Base-by-base conservation (phyloP, 352 stramenopile species). In the Globisporangium radiosum region DNA sequence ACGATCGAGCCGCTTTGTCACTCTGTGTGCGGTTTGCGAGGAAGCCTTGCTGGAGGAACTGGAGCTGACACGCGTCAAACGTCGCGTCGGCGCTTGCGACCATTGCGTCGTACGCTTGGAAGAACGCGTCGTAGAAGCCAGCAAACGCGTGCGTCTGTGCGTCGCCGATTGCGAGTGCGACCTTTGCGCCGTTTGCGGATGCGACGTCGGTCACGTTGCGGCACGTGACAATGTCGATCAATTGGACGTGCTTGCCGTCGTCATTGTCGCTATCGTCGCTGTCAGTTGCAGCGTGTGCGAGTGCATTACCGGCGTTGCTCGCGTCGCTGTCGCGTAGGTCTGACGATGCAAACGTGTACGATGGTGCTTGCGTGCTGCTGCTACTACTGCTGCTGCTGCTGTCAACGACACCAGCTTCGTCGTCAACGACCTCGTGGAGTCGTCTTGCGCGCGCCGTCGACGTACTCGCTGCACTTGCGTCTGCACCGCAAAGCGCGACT, bases 41-140 rank as follows among this genome's bases (percentile, higher is more conserved):
- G 33, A 89, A 58, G 49, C 75, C 67, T 42, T 85, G 69, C 65
- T 89, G 71, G 14, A 89, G 48, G 60, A 87, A 87, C 65, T 87
- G 76, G 55, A 89, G 65, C 55, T 85, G 75, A 58, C 79, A 89
- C 14, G 76, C 79, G 62, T 85, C 79, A 47, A 70, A 75, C 38
- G 73, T 76, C 0, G 76, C 75, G 54, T 89, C 73, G 2, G 59
- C 62, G 7, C 75, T 78, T 5, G 64, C 60, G 47, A 89, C 54
- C 73, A 89, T 84, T 13, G 75, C 75, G 56, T 89, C 76, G 45
- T 87, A 89, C 4, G 79, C 79, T 13, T 59, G 61, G 49, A 73
- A 75, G 61, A 89, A 87, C 17, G 75, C 71, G 5, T 71, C 57
- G 52, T 85, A 79, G 61, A 89, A 89, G 48, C 66, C 65, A 0